Evolutionary conservation across 805 yeast genomes (phyloP).

Genomic region (Yarrowia keelungensis): DNA sequence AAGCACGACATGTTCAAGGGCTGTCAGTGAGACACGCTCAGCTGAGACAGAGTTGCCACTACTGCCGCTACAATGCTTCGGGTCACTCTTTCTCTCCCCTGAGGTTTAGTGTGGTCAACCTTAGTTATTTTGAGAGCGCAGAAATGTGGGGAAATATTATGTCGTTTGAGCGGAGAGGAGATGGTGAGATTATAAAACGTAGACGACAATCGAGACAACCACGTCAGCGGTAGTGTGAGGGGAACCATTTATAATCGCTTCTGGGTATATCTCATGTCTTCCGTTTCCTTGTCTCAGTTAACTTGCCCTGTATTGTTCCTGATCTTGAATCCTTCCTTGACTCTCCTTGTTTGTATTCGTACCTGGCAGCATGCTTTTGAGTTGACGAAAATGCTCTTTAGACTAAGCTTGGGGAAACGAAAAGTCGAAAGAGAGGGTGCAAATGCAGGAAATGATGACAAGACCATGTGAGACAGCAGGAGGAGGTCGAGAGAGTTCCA

Average conservation of each 20-base stretch:
- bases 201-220: no score
- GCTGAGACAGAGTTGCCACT: conserved; percentile 17
- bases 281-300: no score
- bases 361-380: neutral
- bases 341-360: neutral
- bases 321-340: neutral
- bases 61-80: neutral
- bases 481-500: no score
- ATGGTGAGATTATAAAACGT: no score
- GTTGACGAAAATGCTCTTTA: conserved; percentile 1
- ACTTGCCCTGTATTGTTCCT: no score
- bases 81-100: neutral
- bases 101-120: no score
- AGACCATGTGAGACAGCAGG: neutral
- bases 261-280: no score
- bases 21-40: conserved; percentile 9
- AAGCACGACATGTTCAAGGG: neutral
- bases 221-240: no score
- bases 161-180: neutral
- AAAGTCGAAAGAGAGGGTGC: neutral
- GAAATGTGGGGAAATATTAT: conserved; percentile 20
- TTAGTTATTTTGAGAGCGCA: no score
- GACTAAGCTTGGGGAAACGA: neutral
- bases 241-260: no score
- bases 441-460: neutral